Evolutionary conservation across 2,329 filamentous ascomycete genomes (phyloP), one percentile per base, ranked within the genome.

Genomic region (Cryphonectria radicalis): DNA sequence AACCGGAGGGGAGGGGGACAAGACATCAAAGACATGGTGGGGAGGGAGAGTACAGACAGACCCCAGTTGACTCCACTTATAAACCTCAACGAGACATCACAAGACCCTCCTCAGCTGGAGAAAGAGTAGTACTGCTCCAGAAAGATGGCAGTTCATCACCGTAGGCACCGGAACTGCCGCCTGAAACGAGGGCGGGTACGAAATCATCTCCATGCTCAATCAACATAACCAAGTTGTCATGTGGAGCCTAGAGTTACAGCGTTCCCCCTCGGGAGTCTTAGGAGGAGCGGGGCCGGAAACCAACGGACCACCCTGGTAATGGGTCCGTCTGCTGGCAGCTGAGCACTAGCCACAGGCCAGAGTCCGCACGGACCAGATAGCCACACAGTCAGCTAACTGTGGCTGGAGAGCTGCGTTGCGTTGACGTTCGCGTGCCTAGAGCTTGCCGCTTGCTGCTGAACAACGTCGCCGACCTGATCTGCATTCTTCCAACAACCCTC

Each of bases 391-490:
- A 55, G 22, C 42, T 59, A 42, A 35, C 37, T 55, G 64, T 66
- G 71, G 71, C 66, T 60, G 19, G 65, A 63, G 40, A 42, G 67
- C 68, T 70, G 70, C n/a, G 40, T 67, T 67, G 71, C 71, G 71
- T 72, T 66, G 71, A 71, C 71, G 71, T 73, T 71, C 71, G 69
- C 71, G 57, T 72, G 71, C 71, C 71, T 73, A 46, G 69, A 73
- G 66, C 69, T 70, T 70, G 63, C 69, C 43, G 46, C 28, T 63
- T 62, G 53, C 35, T 63, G 40, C 62, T 53, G 60, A 40, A 66
- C 68, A 70, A 66, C 68, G 59, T 72, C 59, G 46, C 59, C 57
- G 70, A 66, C 28, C 67, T 69, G 63, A 46, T 66, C 70, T 67
- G 37, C 63, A 57, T 67, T 67, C 57, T 64, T 40, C 40, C 60